A percentile compares a stretch with the other conserved stretches of the same genome.
phyloP scores from a whole-genome alignment of 495 filamentous ascomycete genomes.

The Thermochaetoides thermophila region DNA sequence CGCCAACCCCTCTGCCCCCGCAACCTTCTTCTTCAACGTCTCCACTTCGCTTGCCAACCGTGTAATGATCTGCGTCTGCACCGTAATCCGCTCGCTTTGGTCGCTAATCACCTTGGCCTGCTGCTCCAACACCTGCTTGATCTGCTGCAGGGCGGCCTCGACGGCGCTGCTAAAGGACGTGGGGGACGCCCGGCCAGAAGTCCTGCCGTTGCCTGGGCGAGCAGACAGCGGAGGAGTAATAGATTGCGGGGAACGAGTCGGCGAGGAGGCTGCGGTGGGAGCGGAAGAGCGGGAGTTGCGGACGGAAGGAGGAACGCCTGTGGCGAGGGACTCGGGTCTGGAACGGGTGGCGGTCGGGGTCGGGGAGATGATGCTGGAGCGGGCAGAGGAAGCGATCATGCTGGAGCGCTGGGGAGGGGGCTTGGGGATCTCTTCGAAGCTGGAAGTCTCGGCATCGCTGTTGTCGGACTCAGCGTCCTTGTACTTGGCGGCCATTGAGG shows the following conservation, averaged over 20 bases:
- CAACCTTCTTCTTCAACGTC: slow-evolving; percentile 49
- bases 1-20: slow-evolving; percentile 35
- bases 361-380: neutral
- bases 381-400: slow-evolving; percentile 9
- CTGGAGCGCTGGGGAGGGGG: slow-evolving; percentile 20
- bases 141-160: slow-evolving; percentile 39
- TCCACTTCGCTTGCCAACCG: slow-evolving; percentile 54
- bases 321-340: slow-evolving; percentile 11
- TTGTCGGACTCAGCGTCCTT: slow-evolving; percentile 48
- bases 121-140: slow-evolving; percentile 47
- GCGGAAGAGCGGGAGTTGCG: too few species aligned
- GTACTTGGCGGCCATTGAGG: slow-evolving; percentile 69
- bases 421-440: slow-evolving; percentile 72
- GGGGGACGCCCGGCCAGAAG: slow-evolving; percentile 5
- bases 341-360: neutral
- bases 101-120: slow-evolving; percentile 46
- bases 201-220: slow-evolving; percentile 6
- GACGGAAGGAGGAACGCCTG: slow-evolving; percentile 17
- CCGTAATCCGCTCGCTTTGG: slow-evolving; percentile 44
- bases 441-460: slow-evolving; percentile 51
- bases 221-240: slow-evolving; percentile 6
- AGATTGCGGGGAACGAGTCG: slow-evolving; percentile 17
- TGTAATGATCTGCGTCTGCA: slow-evolving; percentile 43
- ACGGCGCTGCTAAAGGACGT: slow-evolving; percentile 10
- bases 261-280: slow-evolving; percentile 19